These are phyloP conservation scores for Suillus paluster DNA, from an alignment of 768 basidiomycete species.

Conservation along the genomic window DNA sequence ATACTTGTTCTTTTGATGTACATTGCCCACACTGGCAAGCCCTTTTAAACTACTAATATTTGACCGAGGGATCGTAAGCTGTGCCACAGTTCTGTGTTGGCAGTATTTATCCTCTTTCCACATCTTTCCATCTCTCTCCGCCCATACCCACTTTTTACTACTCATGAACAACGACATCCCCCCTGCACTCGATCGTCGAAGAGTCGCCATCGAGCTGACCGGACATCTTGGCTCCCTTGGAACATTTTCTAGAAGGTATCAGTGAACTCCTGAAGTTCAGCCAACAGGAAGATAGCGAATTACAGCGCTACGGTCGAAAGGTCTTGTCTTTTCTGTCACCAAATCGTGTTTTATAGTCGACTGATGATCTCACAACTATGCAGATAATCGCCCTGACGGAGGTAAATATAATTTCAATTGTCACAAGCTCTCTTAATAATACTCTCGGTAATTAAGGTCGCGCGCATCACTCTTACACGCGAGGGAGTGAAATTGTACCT, in stretches of 20 bases:
- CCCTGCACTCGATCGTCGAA: slow-evolving; percentile 22
- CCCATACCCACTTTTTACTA: background rate
- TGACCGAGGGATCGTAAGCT: slow-evolving; percentile 8
- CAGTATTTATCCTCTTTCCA: slow-evolving; percentile 16
- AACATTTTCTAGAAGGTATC: slow-evolving; percentile 33
- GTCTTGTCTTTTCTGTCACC: slow-evolving; percentile 11
- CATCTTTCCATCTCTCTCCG: slow-evolving; percentile 6
- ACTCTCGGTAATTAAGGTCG: slow-evolving; percentile 38
- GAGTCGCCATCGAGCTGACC: slow-evolving; percentile 34
- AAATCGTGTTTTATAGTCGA: slow-evolving; percentile 11
- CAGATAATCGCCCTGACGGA: slow-evolving; percentile 56
- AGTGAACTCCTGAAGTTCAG: slow-evolving; percentile 27
- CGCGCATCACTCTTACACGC: slow-evolving; percentile 48
- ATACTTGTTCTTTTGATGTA: background rate
- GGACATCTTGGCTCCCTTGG: slow-evolving; percentile 33
- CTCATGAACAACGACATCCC: slow-evolving; percentile 15
- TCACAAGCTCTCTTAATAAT: background rate
- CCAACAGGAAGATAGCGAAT: slow-evolving; percentile 22
- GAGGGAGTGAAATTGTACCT: slow-evolving; percentile 48
- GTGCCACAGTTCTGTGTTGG: slow-evolving; percentile 30
- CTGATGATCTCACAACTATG: background rate
- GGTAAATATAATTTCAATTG: slow-evolving; percentile 41
- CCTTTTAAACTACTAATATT: background rate
- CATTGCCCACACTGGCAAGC: background rate
- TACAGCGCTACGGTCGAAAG: slow-evolving; percentile 33